Percentiles rank a stretch among this genome's conserved stretches.
Evolutionary conservation across 495 filamentous ascomycete species (phyloP).

Genomic region (Aspergillus indologenus): DNA sequence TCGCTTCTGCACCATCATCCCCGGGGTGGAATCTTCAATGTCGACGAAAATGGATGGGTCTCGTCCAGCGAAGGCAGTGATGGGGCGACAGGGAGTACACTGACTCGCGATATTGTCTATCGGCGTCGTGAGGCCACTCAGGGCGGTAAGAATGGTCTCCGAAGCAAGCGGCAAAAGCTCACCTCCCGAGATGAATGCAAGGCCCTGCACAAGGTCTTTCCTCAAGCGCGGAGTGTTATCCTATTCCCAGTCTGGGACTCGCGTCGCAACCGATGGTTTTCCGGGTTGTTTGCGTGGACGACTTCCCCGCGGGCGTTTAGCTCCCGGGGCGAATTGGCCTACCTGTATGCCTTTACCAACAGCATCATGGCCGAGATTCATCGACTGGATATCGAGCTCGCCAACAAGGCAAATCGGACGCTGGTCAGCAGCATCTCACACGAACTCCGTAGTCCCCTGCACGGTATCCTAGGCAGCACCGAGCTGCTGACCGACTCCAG

Average conservation of each 20-base stretch:
- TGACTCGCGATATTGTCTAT: slow-evolving; percentile 10
- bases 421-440: slow-evolving; percentile 53
- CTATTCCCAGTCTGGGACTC: slow-evolving; percentile 55
- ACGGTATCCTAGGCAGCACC: slow-evolving; percentile 15
- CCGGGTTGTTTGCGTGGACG: slow-evolving; percentile 54
- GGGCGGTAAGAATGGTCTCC: slow-evolving; percentile 33
- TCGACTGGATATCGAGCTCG: slow-evolving; percentile 40
- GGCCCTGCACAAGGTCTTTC: slow-evolving; percentile 7
- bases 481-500: slow-evolving; percentile 13
- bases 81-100: not conserved
- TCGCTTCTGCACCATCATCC: slow-evolving; percentile 45
- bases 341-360: slow-evolving; percentile 52
- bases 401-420: slow-evolving; percentile 51
- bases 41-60: slow-evolving; percentile 37
- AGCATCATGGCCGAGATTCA: slow-evolving; percentile 57
- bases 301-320: slow-evolving; percentile 33
- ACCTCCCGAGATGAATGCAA: slow-evolving; percentile 7
- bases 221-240: slow-evolving; percentile 9
- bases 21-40: slow-evolving; percentile 54
- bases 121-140: slow-evolving; percentile 4
- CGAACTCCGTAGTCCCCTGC: slow-evolving; percentile 14
- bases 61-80: slow-evolving; percentile 17
- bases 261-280: slow-evolving; percentile 55
- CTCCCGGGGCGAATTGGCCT: slow-evolving; percentile 37
- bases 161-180: slow-evolving; percentile 16